Conservation (phyloP, 2,329 filamentous ascomycete species). For the Tolypocladium endophyticum region DNA sequence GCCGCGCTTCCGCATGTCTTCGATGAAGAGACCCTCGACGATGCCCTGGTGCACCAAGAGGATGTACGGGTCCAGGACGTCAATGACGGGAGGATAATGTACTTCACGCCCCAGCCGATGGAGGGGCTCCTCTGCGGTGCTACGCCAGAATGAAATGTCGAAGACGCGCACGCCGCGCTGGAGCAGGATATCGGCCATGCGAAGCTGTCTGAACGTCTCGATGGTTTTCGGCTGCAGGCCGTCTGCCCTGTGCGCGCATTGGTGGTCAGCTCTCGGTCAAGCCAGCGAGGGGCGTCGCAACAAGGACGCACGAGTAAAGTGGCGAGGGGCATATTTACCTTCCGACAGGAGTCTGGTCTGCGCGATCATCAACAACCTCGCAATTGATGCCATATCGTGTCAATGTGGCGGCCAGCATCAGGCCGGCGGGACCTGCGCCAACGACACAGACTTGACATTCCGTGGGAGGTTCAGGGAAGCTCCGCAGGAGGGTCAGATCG, state of each 20-base stretch:
- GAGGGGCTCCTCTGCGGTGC: slow-evolving; percentile 37
- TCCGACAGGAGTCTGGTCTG: slow-evolving; percentile 57
- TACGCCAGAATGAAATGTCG: slow-evolving; percentile 65
- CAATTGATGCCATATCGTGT: slow-evolving; percentile 56
- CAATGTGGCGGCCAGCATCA: slow-evolving; percentile 45
- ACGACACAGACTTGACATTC: slow-evolving; percentile 40
- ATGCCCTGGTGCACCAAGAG: slow-evolving; percentile 62
- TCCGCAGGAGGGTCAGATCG: slow-evolving; percentile 36
- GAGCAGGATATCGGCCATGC: slow-evolving; percentile 58
- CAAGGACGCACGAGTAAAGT: background rate
- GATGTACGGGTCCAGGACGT: slow-evolving; percentile 47
- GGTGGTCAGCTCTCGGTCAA: background rate
- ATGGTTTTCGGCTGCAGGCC: slow-evolving; percentile 70
- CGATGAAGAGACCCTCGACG: slow-evolving; percentile 60
- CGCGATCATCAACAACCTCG: slow-evolving; percentile 57
- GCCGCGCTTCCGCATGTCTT: slow-evolving; percentile 56
- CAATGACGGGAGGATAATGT: slow-evolving; percentile 55
- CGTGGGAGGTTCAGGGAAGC: slow-evolving; percentile 34
- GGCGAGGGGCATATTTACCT: slow-evolving; percentile 18
- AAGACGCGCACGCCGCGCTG: slow-evolving; percentile 59
- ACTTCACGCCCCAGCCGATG: slow-evolving; percentile 53
- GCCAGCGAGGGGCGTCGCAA: background rate
- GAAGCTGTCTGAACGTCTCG: slow-evolving; percentile 64
- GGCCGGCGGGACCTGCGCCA: slow-evolving; percentile 44
- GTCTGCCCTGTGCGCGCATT: slow-evolving; percentile 42